Evolutionary conservation across 2,329 filamentous ascomycete species (phyloP).

Genomic region (Plectosphaerella cucumerina): DNA sequence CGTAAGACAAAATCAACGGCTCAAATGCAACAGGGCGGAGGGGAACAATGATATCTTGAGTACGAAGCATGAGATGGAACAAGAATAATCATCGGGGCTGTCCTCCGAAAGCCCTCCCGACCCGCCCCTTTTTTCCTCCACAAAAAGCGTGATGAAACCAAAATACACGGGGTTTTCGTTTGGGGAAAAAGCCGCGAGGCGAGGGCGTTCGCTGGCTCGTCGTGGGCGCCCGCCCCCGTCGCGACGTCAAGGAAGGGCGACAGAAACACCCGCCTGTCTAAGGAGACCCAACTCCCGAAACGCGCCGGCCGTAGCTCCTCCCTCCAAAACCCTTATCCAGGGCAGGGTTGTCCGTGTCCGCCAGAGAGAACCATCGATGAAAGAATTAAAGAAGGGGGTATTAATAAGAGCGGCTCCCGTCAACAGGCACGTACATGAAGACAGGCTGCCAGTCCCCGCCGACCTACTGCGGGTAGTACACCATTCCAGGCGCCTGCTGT

Average conservation of each 20-base stretch:
- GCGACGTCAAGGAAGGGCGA: too few species aligned
- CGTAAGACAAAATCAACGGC: not conserved
- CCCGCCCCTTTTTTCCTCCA: not conserved
- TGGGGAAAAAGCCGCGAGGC: not conserved
- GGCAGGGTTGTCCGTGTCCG: not conserved
- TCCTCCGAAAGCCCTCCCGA: not conserved
- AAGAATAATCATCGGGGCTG: slow-evolving; percentile 2
- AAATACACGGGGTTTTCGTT: not conserved
- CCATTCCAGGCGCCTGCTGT: slow-evolving; percentile 48
- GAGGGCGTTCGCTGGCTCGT: too few species aligned
- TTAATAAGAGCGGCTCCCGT: not conserved
- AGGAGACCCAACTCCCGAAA: not conserved
- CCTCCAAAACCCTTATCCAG: not conserved
- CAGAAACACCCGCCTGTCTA: not conserved
- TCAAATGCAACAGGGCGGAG: not conserved
- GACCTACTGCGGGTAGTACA: slow-evolving; percentile 58
- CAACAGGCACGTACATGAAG: not conserved
- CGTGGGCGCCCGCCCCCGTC: too few species aligned
- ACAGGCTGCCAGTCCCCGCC: slow-evolving; percentile 11
- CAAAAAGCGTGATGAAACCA: not conserved
- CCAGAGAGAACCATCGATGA: not conserved
- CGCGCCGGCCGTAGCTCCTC: not conserved
- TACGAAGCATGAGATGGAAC: slow-evolving; percentile 4
- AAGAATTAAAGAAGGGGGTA: not conserved
- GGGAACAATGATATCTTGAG: slow-evolving; percentile 5